Evolutionary conservation across 108 stramenopile species (phyloP).

Genomic region (Aurantiochytrium sp.): DNA sequence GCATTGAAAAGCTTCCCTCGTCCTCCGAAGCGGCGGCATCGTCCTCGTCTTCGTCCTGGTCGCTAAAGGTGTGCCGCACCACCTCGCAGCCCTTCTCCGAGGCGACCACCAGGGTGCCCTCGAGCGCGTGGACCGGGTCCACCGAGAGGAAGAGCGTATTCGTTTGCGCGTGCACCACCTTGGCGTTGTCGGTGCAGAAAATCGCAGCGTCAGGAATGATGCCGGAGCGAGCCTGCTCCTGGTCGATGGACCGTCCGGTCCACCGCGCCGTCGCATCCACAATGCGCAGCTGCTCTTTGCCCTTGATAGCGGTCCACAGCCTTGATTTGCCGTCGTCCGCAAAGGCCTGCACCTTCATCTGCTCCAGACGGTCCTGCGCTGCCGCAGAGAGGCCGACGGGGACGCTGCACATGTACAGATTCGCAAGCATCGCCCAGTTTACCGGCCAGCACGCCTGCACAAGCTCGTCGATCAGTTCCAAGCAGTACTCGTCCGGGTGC

Average conservation of each 20-base stretch:
- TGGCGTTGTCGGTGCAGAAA: neutral
- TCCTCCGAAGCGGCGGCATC: neutral
- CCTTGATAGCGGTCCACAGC: neutral
- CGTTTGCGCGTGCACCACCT: neutral
- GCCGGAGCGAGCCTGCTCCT: neutral
- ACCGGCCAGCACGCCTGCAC: constrained; percentile 22
- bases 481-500: neutral
- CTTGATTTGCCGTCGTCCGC: neutral
- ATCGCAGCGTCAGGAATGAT: neutral
- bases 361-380: neutral
- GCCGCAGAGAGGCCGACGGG: neutral
- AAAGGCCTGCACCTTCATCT: neutral
- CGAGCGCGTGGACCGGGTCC: constrained; percentile 1
- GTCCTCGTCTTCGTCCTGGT: neutral
- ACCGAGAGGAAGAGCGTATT: neutral
- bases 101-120: neutral
- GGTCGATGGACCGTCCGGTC: neutral
- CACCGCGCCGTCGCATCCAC: neutral
- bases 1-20: neutral
- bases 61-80: neutral
- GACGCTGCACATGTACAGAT: neutral
- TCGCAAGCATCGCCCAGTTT: neutral
- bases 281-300: constrained; percentile 3
- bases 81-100: constrained; percentile 20
- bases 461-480: neutral